These are phyloP conservation scores for Cutaneotrichosporon sp. DNA, from an alignment of 1,284 basidiomycete species.

Conservation along the genomic window DNA sequence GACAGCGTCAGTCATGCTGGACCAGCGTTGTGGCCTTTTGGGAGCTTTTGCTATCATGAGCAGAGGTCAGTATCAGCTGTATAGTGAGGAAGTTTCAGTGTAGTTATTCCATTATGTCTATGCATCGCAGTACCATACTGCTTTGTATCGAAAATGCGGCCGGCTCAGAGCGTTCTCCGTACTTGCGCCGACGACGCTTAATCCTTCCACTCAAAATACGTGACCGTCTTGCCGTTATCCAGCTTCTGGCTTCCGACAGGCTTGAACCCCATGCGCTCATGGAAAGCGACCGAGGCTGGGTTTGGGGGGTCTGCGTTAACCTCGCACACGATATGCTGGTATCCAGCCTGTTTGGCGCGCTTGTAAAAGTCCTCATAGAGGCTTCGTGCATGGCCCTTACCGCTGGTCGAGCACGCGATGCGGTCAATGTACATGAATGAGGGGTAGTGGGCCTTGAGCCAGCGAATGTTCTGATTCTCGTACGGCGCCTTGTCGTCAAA, in stretches of 20 bases:
- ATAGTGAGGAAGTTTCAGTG: too few relatives aligned
- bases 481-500: constrained; percentile 6
- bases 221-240: constrained; percentile 12
- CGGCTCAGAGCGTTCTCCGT: too few relatives aligned
- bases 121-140: too few relatives aligned
- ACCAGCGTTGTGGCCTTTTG: too few relatives aligned
- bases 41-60: too few relatives aligned
- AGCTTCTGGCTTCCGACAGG: constrained; percentile 7
- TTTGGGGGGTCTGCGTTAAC: constrained; percentile 16
- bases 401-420: background rate
- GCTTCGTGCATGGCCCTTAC: constrained; percentile 4
- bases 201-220: constrained; percentile 12
- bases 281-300: constrained; percentile 6
- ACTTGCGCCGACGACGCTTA: too few relatives aligned
- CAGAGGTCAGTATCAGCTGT: too few relatives aligned
- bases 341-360: background rate
- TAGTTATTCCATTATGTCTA: too few relatives aligned
- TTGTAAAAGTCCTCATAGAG: constrained; percentile 7
- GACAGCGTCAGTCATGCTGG: too few relatives aligned
- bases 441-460: constrained; percentile 5
- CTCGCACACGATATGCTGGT: constrained; percentile 9
- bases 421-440: constrained; percentile 16
- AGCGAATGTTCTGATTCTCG: constrained; percentile 13
- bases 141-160: too few relatives aligned
- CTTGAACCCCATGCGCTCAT: constrained; percentile 8